These are phyloP conservation scores for Staphylotrichum longicolle DNA, from an alignment of 495 filamentous ascomycete genomes.

Conservation along the genomic window DNA sequence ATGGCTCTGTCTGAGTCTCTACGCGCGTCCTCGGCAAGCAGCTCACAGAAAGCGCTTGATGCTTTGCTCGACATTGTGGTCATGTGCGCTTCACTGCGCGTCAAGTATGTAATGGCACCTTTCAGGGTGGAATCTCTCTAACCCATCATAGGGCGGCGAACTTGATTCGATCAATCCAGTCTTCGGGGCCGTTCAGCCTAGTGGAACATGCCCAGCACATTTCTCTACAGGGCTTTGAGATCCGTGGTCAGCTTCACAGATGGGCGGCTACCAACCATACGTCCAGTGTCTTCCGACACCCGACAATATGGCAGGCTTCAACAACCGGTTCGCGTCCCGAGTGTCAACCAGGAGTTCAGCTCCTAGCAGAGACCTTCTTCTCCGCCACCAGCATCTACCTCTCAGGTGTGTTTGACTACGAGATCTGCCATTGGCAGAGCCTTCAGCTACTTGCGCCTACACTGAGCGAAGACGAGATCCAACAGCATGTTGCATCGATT, in stretches of 20 bases:
- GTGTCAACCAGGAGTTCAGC: not conserved
- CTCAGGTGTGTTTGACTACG: conserved; percentile 2
- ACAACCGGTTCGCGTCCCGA: not conserved
- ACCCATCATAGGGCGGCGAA: not conserved
- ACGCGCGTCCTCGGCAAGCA: not conserved
- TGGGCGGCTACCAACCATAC: not conserved
- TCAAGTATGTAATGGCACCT: not conserved
- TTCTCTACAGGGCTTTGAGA: not conserved
- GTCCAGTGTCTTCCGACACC: not conserved
- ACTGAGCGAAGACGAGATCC: conserved; percentile 1
- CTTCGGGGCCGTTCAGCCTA: not conserved
- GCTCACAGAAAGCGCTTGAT: not conserved
- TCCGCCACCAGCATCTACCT: conserved; percentile 10
- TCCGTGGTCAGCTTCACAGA: not conserved
- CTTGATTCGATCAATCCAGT: not conserved
- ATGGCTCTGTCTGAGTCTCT: not conserved
- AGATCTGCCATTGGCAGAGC: not conserved
- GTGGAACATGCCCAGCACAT: not conserved
- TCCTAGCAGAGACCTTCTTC: conserved; percentile 1
- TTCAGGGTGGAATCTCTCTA: no score
- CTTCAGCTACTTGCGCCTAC: not conserved
- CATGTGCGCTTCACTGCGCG: conserved; percentile 3
- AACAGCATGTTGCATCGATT: not conserved
- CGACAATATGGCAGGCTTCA: not conserved
- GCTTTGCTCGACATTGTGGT: conserved; percentile 4